Conservation (phyloP, 192 early-diverging fungal species). For the Entomortierella chlamydospora region DNA sequence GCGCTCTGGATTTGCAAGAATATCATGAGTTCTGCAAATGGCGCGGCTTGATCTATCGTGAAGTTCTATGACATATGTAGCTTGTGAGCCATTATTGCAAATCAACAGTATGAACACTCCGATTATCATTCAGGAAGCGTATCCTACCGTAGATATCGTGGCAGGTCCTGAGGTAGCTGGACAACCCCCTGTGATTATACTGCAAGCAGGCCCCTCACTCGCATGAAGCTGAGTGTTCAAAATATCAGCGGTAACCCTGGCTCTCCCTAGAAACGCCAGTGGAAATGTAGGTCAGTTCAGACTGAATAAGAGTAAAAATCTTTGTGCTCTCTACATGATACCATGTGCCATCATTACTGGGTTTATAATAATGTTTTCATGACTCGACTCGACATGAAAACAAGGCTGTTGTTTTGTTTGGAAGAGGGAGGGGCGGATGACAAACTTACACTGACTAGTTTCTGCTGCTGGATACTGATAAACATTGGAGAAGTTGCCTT, state of each 20-base stretch:
- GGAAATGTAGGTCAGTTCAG: neutral
- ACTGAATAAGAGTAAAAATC: too few relatives aligned
- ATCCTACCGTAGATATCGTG: constrained; percentile 24
- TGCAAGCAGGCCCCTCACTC: constrained; percentile 32
- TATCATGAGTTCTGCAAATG: constrained; percentile 44
- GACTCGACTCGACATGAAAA: neutral
- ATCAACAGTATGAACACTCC: neutral
- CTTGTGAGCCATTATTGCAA: neutral
- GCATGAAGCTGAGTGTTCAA: constrained; percentile 14
- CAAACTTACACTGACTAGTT: constrained; percentile 38
- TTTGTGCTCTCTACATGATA: too few relatives aligned
- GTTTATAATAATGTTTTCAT: too few relatives aligned
- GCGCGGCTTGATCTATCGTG: constrained; percentile 22
- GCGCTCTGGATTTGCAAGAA: constrained; percentile 16
- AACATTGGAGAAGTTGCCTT: constrained; percentile 31
- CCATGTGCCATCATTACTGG: too few relatives aligned
- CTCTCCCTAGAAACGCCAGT: constrained; percentile 11
- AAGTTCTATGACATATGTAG: constrained; percentile 13
- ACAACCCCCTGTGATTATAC: constrained; percentile 29
- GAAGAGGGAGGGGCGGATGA: too few relatives aligned
- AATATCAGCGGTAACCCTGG: constrained; percentile 8
- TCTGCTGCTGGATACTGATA: constrained; percentile 22
- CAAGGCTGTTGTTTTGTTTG: too few relatives aligned
- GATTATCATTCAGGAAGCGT: neutral
- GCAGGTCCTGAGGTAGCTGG: constrained; percentile 12